These are phyloP conservation scores for Candida patagonica DNA, from an alignment of 805 yeast genomes.

Conservation along the genomic window DNA sequence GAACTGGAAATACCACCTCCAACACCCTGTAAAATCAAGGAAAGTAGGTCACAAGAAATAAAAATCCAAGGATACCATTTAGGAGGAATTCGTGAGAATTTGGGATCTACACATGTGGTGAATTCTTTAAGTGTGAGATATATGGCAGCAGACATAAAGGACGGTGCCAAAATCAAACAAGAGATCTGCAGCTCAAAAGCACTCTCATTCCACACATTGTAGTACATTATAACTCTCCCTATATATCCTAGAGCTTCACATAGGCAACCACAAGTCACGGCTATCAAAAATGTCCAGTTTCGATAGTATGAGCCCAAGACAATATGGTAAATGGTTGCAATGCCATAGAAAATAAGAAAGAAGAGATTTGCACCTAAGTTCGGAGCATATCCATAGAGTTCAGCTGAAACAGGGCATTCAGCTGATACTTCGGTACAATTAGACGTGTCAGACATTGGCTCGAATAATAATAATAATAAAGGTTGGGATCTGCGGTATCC, in stretches of 20 bases:
- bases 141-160: slow-evolving; percentile 76
- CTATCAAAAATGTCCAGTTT: slow-evolving; percentile 58
- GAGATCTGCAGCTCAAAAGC: slow-evolving; percentile 56
- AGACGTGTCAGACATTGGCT: too few relatives aligned
- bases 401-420: too few relatives aligned
- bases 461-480: too few relatives aligned
- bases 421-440: too few relatives aligned
- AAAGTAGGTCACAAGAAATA: slow-evolving; percentile 52
- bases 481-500: too few relatives aligned
- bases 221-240: slow-evolving; percentile 44
- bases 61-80: slow-evolving; percentile 56
- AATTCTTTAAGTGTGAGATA: slow-evolving; percentile 64
- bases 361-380: slow-evolving; percentile 41
- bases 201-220: slow-evolving; percentile 27
- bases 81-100: slow-evolving; percentile 45
- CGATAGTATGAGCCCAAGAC: slow-evolving; percentile 35
- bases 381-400: slow-evolving; percentile 8
- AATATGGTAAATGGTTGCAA: slow-evolving; percentile 37
- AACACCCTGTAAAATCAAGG: slow-evolving; percentile 57
- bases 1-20: slow-evolving; percentile 70
- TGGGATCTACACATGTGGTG: slow-evolving; percentile 49
- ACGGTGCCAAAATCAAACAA: slow-evolving; percentile 69
- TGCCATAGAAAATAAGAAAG: slow-evolving; percentile 45
- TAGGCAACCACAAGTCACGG: slow-evolving; percentile 47
- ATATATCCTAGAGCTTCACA: slow-evolving; percentile 63